phyloP scores from a whole-genome alignment of 192 early-diverging fungal genomes.

The Mortierella alpina region DNA sequence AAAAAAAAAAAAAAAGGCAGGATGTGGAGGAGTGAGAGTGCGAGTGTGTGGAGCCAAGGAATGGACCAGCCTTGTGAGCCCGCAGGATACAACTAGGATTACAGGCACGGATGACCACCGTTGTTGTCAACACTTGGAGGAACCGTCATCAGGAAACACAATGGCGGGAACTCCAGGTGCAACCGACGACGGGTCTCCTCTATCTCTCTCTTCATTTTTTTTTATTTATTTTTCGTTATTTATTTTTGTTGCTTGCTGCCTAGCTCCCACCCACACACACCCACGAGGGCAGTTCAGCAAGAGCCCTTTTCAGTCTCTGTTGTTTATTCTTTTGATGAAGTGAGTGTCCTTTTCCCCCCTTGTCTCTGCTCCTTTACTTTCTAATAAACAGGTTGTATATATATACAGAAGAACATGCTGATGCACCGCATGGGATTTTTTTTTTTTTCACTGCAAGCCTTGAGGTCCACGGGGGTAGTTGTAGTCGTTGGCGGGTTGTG shows the following conservation, averaged over 20 bases:
- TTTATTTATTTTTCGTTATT: no score
- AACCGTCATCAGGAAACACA: background rate
- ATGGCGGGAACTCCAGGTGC: background rate
- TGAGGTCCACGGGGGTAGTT: background rate
- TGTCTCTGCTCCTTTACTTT: background rate
- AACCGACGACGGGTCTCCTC: no score
- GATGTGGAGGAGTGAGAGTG: no score
- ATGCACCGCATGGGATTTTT: background rate
- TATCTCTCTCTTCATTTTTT: no score
- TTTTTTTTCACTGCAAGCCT: background rate
- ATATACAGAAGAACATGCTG: background rate
- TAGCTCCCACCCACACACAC: background rate
- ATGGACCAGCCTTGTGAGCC: background rate
- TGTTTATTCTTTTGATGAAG: background rate
- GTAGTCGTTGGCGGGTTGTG: background rate
- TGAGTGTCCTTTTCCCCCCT: no score
- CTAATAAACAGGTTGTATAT: conserved; percentile 6
- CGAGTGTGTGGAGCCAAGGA: background rate
- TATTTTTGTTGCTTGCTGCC: no score
- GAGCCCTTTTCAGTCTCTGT: background rate
- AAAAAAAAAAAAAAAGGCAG: no score
- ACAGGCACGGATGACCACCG: background rate
- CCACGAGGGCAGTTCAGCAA: background rate
- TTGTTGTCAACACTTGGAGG: no score
- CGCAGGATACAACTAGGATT: background rate